phyloP scores from a whole-genome alignment of 495 filamentous ascomycete species.

The Emericellopsis terricola region DNA sequence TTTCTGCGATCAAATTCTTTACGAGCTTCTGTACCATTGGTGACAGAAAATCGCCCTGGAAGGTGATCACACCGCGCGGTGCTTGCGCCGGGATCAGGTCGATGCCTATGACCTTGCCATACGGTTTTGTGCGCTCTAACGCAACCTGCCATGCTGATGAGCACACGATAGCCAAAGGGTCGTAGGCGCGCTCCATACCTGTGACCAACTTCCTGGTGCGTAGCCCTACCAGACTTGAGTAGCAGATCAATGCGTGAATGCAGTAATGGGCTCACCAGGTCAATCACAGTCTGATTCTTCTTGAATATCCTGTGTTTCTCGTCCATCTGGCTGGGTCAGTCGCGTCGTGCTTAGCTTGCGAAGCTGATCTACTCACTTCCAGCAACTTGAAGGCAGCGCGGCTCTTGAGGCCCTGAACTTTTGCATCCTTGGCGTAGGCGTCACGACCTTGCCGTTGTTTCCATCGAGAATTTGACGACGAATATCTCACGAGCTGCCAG shows the following conservation, averaged over 20 bases:
- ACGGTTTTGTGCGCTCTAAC: slow-evolving; percentile 50
- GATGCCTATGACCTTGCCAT: slow-evolving; percentile 70
- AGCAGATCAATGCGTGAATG: neutral
- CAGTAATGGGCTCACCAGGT: slow-evolving; percentile 39
- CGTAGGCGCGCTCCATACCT: slow-evolving; percentile 28
- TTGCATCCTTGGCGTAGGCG: slow-evolving; percentile 48
- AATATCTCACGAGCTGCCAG: neutral
- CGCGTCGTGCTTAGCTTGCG: neutral
- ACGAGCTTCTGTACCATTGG: slow-evolving; percentile 53
- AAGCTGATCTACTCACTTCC: slow-evolving; percentile 30
- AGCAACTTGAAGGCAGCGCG: slow-evolving; percentile 86
- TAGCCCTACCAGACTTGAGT: slow-evolving; percentile 61
- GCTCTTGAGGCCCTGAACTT: slow-evolving; percentile 60
- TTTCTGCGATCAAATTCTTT: slow-evolving; percentile 52
- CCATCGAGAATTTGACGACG: slow-evolving; percentile 34
- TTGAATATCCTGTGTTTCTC: slow-evolving; percentile 62
- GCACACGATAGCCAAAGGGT: neutral
- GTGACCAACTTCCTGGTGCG: slow-evolving; percentile 88
- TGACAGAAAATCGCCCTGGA: slow-evolving; percentile 83
- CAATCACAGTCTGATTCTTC: slow-evolving; percentile 67
- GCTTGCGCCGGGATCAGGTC: slow-evolving; percentile 87
- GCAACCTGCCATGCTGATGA: slow-evolving; percentile 43
- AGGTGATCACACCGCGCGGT: slow-evolving; percentile 71
- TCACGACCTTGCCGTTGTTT: slow-evolving; percentile 58
- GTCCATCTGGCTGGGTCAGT: slow-evolving; percentile 40